Conservation (phyloP, 192 early-diverging fungal genomes). For the Coemansia sp. region DNA sequence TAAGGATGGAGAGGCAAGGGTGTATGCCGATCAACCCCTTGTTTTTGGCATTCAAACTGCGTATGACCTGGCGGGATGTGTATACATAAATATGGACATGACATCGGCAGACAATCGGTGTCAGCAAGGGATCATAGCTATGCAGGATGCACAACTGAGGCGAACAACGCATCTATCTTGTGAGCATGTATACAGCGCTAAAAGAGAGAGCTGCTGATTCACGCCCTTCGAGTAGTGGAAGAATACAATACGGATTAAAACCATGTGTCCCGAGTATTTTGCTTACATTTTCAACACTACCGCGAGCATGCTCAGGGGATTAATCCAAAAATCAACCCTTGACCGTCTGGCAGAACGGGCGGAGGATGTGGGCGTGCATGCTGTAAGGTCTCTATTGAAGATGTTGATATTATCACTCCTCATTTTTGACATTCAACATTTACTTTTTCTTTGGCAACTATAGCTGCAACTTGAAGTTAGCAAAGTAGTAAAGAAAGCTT, state of each 20-base stretch:
- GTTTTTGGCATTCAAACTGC: background rate
- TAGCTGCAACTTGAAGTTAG: too few species aligned
- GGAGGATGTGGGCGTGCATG: too few species aligned
- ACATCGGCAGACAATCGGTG: background rate
- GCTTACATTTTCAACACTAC: background rate
- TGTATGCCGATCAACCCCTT: background rate
- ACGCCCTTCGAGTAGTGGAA: too few species aligned
- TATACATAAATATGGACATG: background rate
- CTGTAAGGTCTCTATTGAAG: too few species aligned
- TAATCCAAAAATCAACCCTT: too few species aligned
- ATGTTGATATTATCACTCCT: too few species aligned
- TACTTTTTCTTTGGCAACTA: too few species aligned
- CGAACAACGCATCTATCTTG: slow-evolving; percentile 6
- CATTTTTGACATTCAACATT: too few species aligned
- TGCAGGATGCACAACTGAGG: background rate
- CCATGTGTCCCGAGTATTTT: background rate
- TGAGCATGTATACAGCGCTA: background rate
- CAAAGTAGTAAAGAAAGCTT: too few species aligned
- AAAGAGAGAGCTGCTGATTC: too few species aligned
- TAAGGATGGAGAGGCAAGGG: background rate
- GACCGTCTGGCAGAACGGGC: too few species aligned
- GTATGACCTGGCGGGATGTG: background rate
- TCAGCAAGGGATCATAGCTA: slow-evolving; percentile 6
- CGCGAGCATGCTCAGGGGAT: too few species aligned
- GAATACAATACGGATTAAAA: background rate